Base-by-base conservation (phyloP, 352 stramenopile species). In the Blastocystis sp. region DNA sequence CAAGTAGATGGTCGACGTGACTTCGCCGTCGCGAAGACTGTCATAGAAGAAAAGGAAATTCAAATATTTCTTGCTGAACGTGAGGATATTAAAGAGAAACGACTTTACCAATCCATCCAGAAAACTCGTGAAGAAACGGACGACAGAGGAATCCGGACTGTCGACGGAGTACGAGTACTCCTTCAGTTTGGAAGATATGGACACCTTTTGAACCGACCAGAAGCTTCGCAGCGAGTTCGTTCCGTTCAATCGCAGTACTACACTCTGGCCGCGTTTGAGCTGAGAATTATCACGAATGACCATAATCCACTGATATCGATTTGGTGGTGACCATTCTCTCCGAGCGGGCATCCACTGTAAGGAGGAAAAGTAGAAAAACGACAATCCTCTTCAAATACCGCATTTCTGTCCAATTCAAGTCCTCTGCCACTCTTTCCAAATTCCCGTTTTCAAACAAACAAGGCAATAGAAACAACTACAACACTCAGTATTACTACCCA, bases 141-240 rank as follows among this genome's bases (percentile, higher is more conserved):
- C 38, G 44, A 64, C 14, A 14, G 69, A 81, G n/a, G 69, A 81
- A 61, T 81, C 69, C 4, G 46, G 49, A n/a, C 69, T 81, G 38
- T 81, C 69, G 40, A 81, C 40, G 4, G 48, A 64, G 42, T 81
- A 81, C 18, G 69, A 81, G 8, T 65, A 81, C 29, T 81, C 69
- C 69, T 81, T 81, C 53, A 81, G 16, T 63, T 64, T 61, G 16
- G 69, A 59, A 21, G 48, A 63, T 40, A 81, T 42, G 8, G 48
- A 38, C 18, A 81, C 36, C 49, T 48, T 61, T 51, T 81, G 69
- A 24, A 81, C 69, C n/a, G 48, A 81, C 69, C 69, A 81, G 18
- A 81, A 34, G 36, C 27, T 81, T 9, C 56, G 54, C 11, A 81
- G 11, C 9, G 69, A 65, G 42, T 63, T 81, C 29, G 69, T 81